These are phyloP conservation scores for Calocera cornea DNA, from an alignment of 768 basidiomycete genomes.

Conservation along the genomic window DNA sequence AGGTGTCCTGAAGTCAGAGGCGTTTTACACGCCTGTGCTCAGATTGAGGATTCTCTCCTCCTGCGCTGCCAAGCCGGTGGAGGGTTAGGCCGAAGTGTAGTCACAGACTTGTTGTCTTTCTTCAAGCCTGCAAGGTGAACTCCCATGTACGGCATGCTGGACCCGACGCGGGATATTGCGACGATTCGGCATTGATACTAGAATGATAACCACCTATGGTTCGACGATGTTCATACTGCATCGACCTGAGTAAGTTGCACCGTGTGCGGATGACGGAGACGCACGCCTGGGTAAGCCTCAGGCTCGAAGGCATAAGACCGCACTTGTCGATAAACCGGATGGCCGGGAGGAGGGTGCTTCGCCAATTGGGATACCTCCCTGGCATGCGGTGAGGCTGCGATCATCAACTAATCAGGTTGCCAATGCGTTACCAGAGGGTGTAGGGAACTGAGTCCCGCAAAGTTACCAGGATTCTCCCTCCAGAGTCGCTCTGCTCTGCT, in stretches of 20 bases:
- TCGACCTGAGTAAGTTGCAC: background rate
- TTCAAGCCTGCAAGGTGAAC: background rate
- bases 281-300: slow-evolving; percentile 46
- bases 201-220: slow-evolving; percentile 47
- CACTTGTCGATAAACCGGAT: slow-evolving; percentile 34
- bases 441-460: slow-evolving; percentile 79
- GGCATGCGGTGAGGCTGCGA: background rate
- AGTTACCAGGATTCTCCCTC: slow-evolving; percentile 76
- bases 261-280: background rate
- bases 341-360: slow-evolving; percentile 51
- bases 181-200: background rate
- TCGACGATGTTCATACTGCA: slow-evolving; percentile 73
- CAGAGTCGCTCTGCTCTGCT: slow-evolving; percentile 16
- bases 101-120: too few relatives aligned
- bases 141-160: background rate
- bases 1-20: too few relatives aligned
- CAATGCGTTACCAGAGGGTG: slow-evolving; percentile 52
- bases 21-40: too few relatives aligned
- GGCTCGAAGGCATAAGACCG: slow-evolving; percentile 72
- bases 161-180: background rate
- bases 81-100: too few relatives aligned
- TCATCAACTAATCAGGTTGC: slow-evolving; percentile 13
- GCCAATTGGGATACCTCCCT: slow-evolving; percentile 71
- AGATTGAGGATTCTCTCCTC: too few relatives aligned
- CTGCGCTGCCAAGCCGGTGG: too few relatives aligned